Evolutionary conservation across 1,284 basidiomycete genomes (phyloP).

Genomic region (Porphyrellus sp.): DNA sequence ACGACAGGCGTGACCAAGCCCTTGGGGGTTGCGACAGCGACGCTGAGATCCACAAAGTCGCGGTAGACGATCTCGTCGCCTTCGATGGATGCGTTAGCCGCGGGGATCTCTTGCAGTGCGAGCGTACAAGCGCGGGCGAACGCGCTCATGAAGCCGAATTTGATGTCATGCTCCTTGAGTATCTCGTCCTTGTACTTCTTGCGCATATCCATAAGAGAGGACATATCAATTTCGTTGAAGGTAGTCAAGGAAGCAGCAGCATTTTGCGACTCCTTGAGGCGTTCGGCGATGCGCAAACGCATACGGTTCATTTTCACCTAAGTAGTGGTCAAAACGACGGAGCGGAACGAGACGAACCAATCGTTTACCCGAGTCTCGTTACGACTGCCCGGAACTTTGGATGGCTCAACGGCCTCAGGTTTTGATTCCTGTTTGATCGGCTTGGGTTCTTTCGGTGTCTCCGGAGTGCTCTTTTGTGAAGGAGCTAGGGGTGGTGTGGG

Average conservation of each 20-base stretch:
- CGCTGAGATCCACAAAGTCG: conserved; percentile 92
- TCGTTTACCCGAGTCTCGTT: conserved; percentile 80
- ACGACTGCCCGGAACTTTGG: conserved; percentile 55
- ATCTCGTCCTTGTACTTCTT: conserved; percentile 93
- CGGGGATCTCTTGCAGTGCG: conserved; percentile 90
- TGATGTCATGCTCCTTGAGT: conserved; percentile 91
- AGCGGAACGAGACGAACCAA: not conserved
- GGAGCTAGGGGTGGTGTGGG: conserved; percentile 47
- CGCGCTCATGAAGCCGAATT: conserved; percentile 98
- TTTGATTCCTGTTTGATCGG: conserved; percentile 41
- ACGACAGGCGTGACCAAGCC: conserved; percentile 97
- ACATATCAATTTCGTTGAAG: conserved; percentile 99
- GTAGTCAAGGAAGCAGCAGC: conserved; percentile 95
- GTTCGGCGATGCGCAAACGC: conserved; percentile 95
- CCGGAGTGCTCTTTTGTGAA: conserved; percentile 36
- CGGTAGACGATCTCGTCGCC: conserved; percentile 94
- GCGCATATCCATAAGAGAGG: conserved; percentile 90
- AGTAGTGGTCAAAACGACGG: not conserved
- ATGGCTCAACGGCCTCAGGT: conserved; percentile 35
- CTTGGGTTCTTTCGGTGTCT: conserved; percentile 35
- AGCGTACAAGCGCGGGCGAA: conserved; percentile 88
- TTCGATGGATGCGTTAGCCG: conserved; percentile 94
- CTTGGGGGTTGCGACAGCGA: conserved; percentile 97
- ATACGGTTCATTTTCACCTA: conserved; percentile 97
- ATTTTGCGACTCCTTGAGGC: conserved; percentile 98